Evolutionary conservation across 371 early-diverging fungal genomes (phyloP).

Genomic region (Rhizopus sp.): DNA sequence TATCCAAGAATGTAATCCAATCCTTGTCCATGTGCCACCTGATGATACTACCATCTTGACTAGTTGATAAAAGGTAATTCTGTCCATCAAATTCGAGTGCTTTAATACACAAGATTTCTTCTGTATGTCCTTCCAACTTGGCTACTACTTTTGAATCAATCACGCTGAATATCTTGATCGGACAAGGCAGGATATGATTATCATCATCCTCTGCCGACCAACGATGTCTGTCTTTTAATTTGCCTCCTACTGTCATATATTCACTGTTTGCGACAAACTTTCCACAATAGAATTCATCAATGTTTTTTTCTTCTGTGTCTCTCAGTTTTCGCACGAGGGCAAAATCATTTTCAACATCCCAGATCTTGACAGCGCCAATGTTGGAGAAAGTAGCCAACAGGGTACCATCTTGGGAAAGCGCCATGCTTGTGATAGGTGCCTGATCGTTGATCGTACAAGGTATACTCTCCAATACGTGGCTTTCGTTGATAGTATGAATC

Average conservation of each 20-base stretch:
- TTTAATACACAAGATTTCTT: constrained; percentile 87
- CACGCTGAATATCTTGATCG: constrained; percentile 86
- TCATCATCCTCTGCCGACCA: constrained; percentile 91
- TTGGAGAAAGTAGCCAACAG: constrained; percentile 85
- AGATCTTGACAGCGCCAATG: constrained; percentile 74
- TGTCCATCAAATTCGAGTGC: constrained; percentile 71
- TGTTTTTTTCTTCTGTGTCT: constrained; percentile 74
- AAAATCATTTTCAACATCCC: constrained; percentile 76
- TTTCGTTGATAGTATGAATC: constrained; percentile 66
- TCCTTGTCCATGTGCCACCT: constrained; percentile 81
- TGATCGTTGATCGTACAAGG: constrained; percentile 53
- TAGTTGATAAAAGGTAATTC: constrained; percentile 80
- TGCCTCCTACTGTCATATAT: constrained; percentile 40
- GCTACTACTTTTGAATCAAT: constrained; percentile 69
- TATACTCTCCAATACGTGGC: constrained; percentile 61
- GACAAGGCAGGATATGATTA: constrained; percentile 88
- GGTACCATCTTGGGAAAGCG: constrained; percentile 78
- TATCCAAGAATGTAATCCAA: constrained; percentile 67
- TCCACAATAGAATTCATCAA: constrained; percentile 91
- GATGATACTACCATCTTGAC: constrained; percentile 91
- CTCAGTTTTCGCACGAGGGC: constrained; percentile 68
- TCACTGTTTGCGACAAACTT: constrained; percentile 57
- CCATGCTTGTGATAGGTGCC: constrained; percentile 75
- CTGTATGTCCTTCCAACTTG: constrained; percentile 77
- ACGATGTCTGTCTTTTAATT: constrained; percentile 78